Evolutionary conservation across 2,329 filamentous ascomycete genomes (phyloP), one percentile per base, ranked within the genome.

Genomic region (Ophiostoma sp.): DNA sequence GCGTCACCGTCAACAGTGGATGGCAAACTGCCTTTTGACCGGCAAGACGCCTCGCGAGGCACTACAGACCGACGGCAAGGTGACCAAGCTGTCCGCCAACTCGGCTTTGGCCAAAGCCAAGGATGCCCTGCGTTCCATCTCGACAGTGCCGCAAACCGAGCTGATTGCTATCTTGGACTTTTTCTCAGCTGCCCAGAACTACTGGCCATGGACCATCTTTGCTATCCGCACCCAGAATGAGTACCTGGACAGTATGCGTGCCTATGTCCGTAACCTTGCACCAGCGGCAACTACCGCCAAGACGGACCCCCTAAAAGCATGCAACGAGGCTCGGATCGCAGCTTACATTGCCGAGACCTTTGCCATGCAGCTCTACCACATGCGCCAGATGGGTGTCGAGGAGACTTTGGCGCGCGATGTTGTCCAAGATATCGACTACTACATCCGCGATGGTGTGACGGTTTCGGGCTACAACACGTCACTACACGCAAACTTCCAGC

Each of bases 161-260:
- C 87, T 89, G 4, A 81, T 93, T 31, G 88, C 91, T 0, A 88
- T 97, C 75, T 83, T 99, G 20, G 89, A 94, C 75, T 98, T 98
- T 77, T 87, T 97, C 52, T 89, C 92, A 2, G 88, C 91, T 2
- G 92, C 94, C 4, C 94, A 97, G 77, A 95, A 97, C 78, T 92
- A 93, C 77, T 98, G 94, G 94, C 91, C 94, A 0, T 97, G 94
- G 92, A 94, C 93, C 1, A 93, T 96, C 70, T 90, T 92, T 70
- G 89, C 90, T 54, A 82, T 96, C 48, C 87, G 90, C 72, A 89
- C 89, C 71, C 91, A 96, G 75, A 84, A 86, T 0, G 82, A 83
- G 0, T 94, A 97, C 76, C 85, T 97, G 70, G 83, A 87, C 60
- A 87, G 87, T 70, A 84, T 97, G 23, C 86, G 91, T 23, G 83